Evolutionary conservation across 176 grass and related monocot species (phyloP).

Genomic region (Aegilops longissima): DNA sequence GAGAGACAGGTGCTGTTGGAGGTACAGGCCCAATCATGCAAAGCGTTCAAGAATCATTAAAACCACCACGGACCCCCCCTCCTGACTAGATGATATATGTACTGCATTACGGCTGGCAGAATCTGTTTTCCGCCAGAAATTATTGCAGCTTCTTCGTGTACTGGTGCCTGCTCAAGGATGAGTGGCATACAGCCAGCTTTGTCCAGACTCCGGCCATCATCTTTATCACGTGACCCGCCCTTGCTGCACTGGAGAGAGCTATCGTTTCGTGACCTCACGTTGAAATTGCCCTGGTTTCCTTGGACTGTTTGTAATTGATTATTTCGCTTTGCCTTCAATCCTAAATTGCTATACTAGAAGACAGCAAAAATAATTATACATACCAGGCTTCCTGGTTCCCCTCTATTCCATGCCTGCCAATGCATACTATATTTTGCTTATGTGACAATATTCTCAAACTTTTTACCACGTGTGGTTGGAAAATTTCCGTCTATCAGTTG

Average conservation of each 20-base stretch:
- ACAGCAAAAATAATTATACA: background rate
- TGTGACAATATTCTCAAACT: background rate
- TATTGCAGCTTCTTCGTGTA: slow-evolving; percentile 59
- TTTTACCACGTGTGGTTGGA: background rate
- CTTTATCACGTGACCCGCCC: slow-evolving; percentile 26
- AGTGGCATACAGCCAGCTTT: slow-evolving; percentile 50
- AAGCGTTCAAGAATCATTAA: slow-evolving; percentile 54
- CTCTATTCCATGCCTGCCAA: background rate
- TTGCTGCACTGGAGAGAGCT: slow-evolving; percentile 22
- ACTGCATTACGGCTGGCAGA: slow-evolving; percentile 69
- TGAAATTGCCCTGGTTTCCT: slow-evolving; percentile 7
- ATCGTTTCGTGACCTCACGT: background rate
- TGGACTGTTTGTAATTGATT: background rate
- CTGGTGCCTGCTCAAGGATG: slow-evolving; percentile 35
- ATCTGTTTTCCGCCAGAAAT: slow-evolving; percentile 53
- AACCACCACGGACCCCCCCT: slow-evolving; percentile 5
- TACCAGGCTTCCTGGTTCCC: background rate
- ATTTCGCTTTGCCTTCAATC: background rate
- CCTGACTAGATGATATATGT: slow-evolving; percentile 51
- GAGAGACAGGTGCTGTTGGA: slow-evolving; percentile 49
- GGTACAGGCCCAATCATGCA: slow-evolving; percentile 51
- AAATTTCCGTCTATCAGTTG: background rate
- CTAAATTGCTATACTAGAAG: background rate
- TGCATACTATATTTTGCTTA: background rate
- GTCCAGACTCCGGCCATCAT: slow-evolving; percentile 28